Evolutionary conservation across 2,329 filamentous ascomycete genomes (phyloP).

Genomic region (Plectosphaerella cucumerina): DNA sequence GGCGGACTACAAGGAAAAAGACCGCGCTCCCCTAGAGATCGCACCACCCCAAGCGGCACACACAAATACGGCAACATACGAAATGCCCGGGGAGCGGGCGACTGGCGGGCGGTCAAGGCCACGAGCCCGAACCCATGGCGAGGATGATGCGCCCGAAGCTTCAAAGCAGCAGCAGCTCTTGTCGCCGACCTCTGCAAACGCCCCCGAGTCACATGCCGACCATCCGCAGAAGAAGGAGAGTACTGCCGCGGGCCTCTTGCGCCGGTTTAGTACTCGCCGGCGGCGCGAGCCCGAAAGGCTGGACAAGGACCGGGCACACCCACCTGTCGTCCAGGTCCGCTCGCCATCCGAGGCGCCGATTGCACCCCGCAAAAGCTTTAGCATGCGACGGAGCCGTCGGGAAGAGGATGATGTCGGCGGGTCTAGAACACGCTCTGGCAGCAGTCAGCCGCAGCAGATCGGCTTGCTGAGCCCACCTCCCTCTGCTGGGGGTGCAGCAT

Average conservation of each 20-base stretch:
- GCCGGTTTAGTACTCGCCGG: constrained; percentile 86
- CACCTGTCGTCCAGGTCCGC: constrained; percentile 73
- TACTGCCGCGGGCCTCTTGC: constrained; percentile 75
- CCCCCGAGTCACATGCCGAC: constrained; percentile 53
- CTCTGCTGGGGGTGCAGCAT: constrained; percentile 51
- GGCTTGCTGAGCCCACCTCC: constrained; percentile 73
- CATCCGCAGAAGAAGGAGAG: constrained; percentile 77
- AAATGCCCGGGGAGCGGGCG: constrained; percentile 84
- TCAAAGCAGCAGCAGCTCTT: constrained; percentile 59
- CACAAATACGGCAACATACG: constrained; percentile 80
- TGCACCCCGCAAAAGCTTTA: constrained; percentile 80
- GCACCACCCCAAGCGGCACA: constrained; percentile 79
- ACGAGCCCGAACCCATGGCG: constrained; percentile 86
- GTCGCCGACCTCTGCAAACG: constrained; percentile 40
- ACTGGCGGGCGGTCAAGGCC: constrained; percentile 80
- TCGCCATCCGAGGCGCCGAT: constrained; percentile 62
- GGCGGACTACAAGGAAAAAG: constrained; percentile 30
- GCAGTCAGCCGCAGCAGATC: constrained; percentile 67
- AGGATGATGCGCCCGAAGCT: constrained; percentile 79
- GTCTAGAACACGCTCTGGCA: constrained; percentile 48
- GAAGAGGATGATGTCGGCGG: constrained; percentile 47
- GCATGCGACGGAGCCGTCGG: constrained; percentile 60
- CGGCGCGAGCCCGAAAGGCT: constrained; percentile 63
- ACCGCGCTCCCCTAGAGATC: constrained; percentile 63
- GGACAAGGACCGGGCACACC: constrained; percentile 63